Percentiles rank a stretch among this genome's conserved stretches.
Conservation (phyloP, 2,329 filamentous ascomycete genomes). For the Penicillium sp. region DNA sequence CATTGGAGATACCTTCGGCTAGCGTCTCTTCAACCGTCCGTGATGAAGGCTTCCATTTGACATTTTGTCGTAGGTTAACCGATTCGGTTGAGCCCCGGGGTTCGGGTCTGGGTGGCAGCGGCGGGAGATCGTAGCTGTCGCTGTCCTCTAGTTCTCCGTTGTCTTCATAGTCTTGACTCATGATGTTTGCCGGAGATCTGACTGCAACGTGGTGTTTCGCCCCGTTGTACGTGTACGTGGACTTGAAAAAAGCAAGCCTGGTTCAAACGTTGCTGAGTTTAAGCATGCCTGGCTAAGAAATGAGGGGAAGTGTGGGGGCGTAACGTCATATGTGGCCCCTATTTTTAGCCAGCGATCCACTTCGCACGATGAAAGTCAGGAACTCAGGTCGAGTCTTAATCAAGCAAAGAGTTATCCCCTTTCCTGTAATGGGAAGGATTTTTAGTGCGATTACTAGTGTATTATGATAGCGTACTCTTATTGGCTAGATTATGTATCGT, state of each 20-base stretch:
- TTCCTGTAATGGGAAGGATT: too few relatives aligned
- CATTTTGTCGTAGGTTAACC: constrained; percentile 7
- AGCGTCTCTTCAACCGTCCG: constrained; percentile 45
- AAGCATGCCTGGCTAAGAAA: background rate
- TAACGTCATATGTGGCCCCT: background rate
- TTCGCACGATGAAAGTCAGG: background rate
- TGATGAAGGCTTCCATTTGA: constrained; percentile 24
- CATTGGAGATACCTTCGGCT: constrained; percentile 68
- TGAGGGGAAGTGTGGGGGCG: background rate
- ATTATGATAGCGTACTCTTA: too few relatives aligned
- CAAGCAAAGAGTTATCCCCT: background rate
- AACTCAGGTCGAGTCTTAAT: background rate
- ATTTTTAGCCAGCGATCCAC: background rate
- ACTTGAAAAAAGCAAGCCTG: background rate
- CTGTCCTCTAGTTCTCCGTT: background rate
- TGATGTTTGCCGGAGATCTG: background rate
- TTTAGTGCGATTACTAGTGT: too few relatives aligned
- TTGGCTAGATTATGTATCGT: too few relatives aligned
- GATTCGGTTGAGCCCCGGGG: constrained; percentile 5
- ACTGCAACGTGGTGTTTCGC: background rate
- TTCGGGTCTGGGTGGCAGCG: background rate
- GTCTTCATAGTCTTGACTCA: constrained; percentile 5
- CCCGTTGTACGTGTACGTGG: background rate
- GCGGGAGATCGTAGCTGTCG: constrained; percentile 1
- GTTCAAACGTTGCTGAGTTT: background rate